Conservation (phyloP, 1,139 yeast genomes). For the Hyphopichia fennica region DNA sequence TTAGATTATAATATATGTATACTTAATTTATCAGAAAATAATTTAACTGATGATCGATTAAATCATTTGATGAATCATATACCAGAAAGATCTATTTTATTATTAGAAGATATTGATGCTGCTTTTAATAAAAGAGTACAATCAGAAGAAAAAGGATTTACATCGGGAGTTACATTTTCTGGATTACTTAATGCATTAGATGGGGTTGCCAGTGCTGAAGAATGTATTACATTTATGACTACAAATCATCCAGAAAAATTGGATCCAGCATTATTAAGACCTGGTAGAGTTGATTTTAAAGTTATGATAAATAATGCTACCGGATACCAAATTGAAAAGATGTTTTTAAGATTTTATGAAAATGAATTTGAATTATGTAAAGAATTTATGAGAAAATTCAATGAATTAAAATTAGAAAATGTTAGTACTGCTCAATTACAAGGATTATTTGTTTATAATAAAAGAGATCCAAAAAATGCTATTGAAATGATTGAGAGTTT, state of each 20-base stretch:
- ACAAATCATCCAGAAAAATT: constrained; percentile 93
- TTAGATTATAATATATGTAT: constrained; percentile 94
- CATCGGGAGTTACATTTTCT: constrained; percentile 93
- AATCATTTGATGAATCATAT: constrained; percentile 95
- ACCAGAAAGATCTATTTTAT: constrained; percentile 81
- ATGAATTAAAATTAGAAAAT: constrained; percentile 48
- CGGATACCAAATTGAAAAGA: constrained; percentile 69
- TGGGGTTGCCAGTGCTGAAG: constrained; percentile 99
- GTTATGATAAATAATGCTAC: constrained; percentile 84
- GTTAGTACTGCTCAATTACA: constrained; percentile 94
- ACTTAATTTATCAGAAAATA: constrained; percentile 83
- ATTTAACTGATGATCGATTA: constrained; percentile 88
- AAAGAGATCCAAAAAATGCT: constrained; percentile 78
- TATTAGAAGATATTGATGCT: constrained; percentile 93
- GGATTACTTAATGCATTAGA: constrained; percentile 92
- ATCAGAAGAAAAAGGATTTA: constrained; percentile 71
- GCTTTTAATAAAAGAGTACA: constrained; percentile 87
- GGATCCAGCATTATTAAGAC: constrained; percentile 84
- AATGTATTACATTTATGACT: constrained; percentile 95
- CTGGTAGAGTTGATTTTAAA: constrained; percentile 92
- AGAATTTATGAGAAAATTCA: constrained; percentile 56
- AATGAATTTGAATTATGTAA: constrained; percentile 60
- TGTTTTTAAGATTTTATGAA: constrained; percentile 89
- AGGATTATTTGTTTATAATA: constrained; percentile 92
- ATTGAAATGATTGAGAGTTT: constrained; percentile 58